Conservation (phyloP, 257 asterid genomes). For the Voacanga thouarsii region DNA sequence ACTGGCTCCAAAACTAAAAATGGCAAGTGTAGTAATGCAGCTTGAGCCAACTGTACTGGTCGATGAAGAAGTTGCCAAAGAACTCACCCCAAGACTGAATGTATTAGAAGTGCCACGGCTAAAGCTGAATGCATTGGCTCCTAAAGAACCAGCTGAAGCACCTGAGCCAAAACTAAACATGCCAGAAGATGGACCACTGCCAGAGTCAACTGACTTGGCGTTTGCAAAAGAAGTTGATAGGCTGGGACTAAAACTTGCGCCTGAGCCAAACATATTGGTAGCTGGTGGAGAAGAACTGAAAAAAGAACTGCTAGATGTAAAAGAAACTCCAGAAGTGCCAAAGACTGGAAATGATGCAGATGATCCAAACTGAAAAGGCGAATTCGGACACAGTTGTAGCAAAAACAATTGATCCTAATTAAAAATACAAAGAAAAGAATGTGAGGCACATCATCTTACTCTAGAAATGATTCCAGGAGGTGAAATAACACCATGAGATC, state of each 20-base stretch:
- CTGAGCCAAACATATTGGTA: conserved; percentile 6
- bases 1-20: conserved; percentile 36
- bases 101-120: conserved; percentile 14
- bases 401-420: not conserved
- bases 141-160: conserved; percentile 5
- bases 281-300: conserved; percentile 17
- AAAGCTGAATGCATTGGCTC: not conserved
- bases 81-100: conserved; percentile 31
- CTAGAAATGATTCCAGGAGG: conserved; percentile 36
- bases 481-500: conserved; percentile 33
- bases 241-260: conserved; percentile 13
- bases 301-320: conserved; percentile 14
- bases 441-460: conserved; percentile 36
- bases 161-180: conserved; percentile 10
- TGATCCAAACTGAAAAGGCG: conserved; percentile 22
- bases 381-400: conserved; percentile 12
- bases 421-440: not conserved
- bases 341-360: conserved; percentile 13
- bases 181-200: conserved; percentile 17
- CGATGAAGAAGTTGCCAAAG: conserved; percentile 41
- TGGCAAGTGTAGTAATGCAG: conserved; percentile 31
- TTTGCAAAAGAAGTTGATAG: conserved; percentile 15
- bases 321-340: conserved; percentile 19
- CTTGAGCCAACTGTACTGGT: conserved; percentile 27
- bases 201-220: conserved; percentile 12